A percentile compares a stretch with the other conserved stretches of the same genome.
These are phyloP conservation scores for Ophiostoma fasciatum DNA, from an alignment of 2,329 filamentous ascomycete genomes.

Conservation along the genomic window DNA sequence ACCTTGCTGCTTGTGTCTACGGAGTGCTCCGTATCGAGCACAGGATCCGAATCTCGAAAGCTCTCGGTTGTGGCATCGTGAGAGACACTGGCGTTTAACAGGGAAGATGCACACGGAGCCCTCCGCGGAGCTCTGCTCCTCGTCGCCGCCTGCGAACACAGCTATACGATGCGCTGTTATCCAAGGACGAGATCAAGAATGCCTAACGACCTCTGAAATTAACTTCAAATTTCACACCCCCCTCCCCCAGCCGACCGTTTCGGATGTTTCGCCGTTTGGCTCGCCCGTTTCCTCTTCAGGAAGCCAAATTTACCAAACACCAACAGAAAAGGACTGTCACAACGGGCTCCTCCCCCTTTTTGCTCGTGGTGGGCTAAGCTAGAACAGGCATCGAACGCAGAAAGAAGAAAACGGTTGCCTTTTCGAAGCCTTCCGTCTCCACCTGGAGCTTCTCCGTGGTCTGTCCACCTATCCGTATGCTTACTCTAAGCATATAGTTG, in stretches of 20 bases:
- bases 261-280: constrained; percentile 4
- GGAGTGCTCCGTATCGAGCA: too few species aligned
- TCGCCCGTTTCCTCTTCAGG: constrained; percentile 2
- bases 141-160: too few species aligned
- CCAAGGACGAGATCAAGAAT: too few species aligned
- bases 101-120: too few species aligned
- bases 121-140: too few species aligned
- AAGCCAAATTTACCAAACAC: constrained; percentile 5
- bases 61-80: too few species aligned
- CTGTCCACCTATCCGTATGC: background rate
- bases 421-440: too few species aligned
- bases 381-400: constrained; percentile 1
- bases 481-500: background rate
- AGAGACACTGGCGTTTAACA: too few species aligned
- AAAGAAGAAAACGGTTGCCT: background rate
- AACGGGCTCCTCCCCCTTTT: background rate
- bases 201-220: too few species aligned
- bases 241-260: constrained; percentile 3
- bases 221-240: background rate
- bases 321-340: constrained; percentile 1
- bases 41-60: too few species aligned
- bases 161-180: too few species aligned
- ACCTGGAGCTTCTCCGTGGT: background rate
- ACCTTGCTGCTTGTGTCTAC: too few species aligned
- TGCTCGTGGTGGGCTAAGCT: constrained; percentile 1